Evolutionary conservation across 176 grass and related monocot genomes (phyloP).

Genomic region (Triticum dicoccoides): DNA sequence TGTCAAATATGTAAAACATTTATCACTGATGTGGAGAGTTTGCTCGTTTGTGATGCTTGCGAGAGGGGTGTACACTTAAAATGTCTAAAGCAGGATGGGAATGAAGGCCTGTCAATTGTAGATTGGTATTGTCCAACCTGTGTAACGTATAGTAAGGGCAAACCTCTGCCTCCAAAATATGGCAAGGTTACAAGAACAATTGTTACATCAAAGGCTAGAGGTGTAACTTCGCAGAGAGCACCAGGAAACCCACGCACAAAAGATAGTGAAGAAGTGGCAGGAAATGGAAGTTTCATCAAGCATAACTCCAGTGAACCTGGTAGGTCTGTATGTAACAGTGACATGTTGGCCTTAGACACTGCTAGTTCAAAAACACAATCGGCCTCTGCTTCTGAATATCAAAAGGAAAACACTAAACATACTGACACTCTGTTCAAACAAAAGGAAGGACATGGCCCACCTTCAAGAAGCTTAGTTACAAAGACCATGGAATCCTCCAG

Average conservation of each 20-base stretch:
- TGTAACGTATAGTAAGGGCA: conserved; percentile 48
- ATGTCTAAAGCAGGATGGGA: conserved; percentile 51
- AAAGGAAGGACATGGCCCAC: background rate
- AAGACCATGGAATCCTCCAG: conserved; percentile 4
- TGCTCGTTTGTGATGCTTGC: conserved; percentile 82
- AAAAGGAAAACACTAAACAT: conserved; percentile 16
- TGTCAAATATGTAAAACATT: conserved; percentile 62
- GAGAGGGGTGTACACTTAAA: conserved; percentile 63
- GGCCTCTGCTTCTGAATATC: background rate
- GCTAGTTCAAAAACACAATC: conserved; percentile 27
- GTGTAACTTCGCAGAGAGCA: conserved; percentile 2
- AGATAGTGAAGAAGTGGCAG: conserved; percentile 31
- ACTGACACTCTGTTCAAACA: background rate
- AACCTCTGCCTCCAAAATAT: conserved; percentile 73
- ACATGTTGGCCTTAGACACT: conserved; percentile 4
- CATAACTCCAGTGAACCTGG: conserved; percentile 4
- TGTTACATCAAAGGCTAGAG: conserved; percentile 33
- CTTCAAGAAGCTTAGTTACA: conserved; percentile 2
- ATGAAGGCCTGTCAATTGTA: conserved; percentile 42
- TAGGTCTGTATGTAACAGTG: conserved; percentile 1
- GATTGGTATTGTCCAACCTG: conserved; percentile 78
- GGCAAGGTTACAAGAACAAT: conserved; percentile 65
- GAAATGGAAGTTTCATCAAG: conserved; percentile 36
- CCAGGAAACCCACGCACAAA: conserved; percentile 34
- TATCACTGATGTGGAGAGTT: conserved; percentile 40